phyloP scores from a whole-genome alignment of 1,284 basidiomycete species.

The Irpex sp. region DNA sequence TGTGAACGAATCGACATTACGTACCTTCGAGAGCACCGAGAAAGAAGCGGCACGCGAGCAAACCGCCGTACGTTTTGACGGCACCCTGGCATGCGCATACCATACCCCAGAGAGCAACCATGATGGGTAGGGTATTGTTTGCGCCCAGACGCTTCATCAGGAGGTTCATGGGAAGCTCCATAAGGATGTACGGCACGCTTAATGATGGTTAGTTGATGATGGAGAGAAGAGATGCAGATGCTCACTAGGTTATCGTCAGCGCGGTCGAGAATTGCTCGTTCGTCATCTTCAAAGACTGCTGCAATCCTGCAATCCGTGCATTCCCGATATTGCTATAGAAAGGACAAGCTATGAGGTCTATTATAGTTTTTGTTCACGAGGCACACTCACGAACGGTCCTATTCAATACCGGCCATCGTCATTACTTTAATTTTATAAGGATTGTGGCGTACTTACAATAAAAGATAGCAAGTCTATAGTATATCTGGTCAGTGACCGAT shows the following conservation, averaged over 20 bases:
- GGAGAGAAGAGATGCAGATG: background rate
- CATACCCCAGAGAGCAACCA: slow-evolving; percentile 31
- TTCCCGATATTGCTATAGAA: background rate
- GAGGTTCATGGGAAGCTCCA: slow-evolving; percentile 3
- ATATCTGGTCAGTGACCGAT: too few species aligned
- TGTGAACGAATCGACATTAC: background rate
- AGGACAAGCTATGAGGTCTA: too few species aligned
- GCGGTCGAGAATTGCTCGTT: background rate
- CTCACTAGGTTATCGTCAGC: background rate
- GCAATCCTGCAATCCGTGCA: background rate
- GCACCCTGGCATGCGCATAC: slow-evolving; percentile 26
- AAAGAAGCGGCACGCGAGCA: slow-evolving; percentile 35
- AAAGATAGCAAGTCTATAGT: too few species aligned
- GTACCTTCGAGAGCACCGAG: slow-evolving; percentile 33
- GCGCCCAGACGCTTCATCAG: slow-evolving; percentile 15
- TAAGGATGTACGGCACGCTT: background rate
- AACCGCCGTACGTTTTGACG: slow-evolving; percentile 28
- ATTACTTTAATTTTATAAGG: too few species aligned
- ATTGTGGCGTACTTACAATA: too few species aligned
- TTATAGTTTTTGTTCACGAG: too few species aligned
- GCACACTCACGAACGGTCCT: too few species aligned
- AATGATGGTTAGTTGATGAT: background rate
- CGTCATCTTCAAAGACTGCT: background rate
- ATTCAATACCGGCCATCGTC: too few species aligned
- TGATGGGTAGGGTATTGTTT: slow-evolving; percentile 18